Percentiles rank a stretch among this genome's conserved stretches.
Evolutionary conservation across 2,329 filamentous ascomycete genomes (phyloP).

Genomic region (Knufia fluminis): DNA sequence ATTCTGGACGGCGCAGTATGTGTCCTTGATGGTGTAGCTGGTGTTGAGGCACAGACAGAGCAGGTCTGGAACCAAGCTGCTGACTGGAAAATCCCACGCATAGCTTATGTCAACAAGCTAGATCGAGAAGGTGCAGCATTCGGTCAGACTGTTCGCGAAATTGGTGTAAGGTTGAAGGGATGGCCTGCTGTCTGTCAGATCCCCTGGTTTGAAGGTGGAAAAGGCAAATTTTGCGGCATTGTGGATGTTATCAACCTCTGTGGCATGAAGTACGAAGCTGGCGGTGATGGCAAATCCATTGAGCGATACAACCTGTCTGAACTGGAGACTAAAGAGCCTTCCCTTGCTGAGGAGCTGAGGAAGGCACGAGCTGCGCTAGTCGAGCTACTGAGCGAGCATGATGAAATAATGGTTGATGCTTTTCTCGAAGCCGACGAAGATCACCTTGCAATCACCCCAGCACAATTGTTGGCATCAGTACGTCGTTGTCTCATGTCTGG

Average conservation of each 20-base stretch:
- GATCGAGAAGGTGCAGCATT: slow-evolving; percentile 77
- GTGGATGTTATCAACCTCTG: slow-evolving; percentile 71
- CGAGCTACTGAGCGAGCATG: slow-evolving; percentile 77
- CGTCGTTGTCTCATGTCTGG: slow-evolving; percentile 60
- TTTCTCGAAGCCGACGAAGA: slow-evolving; percentile 73
- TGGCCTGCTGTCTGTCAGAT: slow-evolving; percentile 92
- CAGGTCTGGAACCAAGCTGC: slow-evolving; percentile 90
- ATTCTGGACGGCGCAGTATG: slow-evolving; percentile 87
- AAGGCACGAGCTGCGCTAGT: slow-evolving; percentile 68
- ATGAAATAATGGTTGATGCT: slow-evolving; percentile 74
- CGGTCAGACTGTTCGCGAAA: slow-evolving; percentile 73
- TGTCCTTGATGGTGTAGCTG: slow-evolving; percentile 83
- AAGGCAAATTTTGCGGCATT: slow-evolving; percentile 69
- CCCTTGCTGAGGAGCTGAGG: slow-evolving; percentile 57
- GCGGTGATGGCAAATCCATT: slow-evolving; percentile 55
- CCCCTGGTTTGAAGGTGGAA: slow-evolving; percentile 74
- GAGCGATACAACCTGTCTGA: slow-evolving; percentile 47
- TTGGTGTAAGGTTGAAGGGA: slow-evolving; percentile 66
- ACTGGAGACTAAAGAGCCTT: slow-evolving; percentile 41
- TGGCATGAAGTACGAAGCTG: slow-evolving; percentile 63
- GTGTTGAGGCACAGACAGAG: slow-evolving; percentile 94
- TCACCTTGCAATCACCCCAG: slow-evolving; percentile 54
- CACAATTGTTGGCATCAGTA: slow-evolving; percentile 63
- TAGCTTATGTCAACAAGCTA: slow-evolving; percentile 76
- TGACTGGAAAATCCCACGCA: slow-evolving; percentile 71